Percentiles rank a stretch among this genome's conserved stretches.
phyloP scores from a whole-genome alignment of 1,284 basidiomycete species.

The Cronartium ribicola region DNA sequence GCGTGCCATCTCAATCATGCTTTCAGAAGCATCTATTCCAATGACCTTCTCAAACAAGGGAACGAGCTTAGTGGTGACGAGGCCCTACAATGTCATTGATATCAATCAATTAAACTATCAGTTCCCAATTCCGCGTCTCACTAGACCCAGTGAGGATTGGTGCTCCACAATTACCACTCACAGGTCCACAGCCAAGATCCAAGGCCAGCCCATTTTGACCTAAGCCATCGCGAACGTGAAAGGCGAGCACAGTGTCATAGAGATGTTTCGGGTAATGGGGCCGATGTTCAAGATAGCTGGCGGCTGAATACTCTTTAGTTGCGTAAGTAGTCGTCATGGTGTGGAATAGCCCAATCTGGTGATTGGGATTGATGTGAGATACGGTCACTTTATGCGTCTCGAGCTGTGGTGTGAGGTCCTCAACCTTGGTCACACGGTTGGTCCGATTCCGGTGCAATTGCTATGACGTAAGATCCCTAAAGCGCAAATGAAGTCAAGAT shows the following conservation, averaged over 20 bases:
- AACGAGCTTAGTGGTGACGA: slow-evolving; percentile 18
- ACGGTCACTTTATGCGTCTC: too few species aligned
- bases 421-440: too few species aligned
- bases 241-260: slow-evolving; percentile 13
- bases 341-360: too few species aligned
- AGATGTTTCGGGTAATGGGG: slow-evolving; percentile 24
- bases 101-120: background rate
- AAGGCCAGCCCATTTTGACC: slow-evolving; percentile 11
- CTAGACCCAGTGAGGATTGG: background rate
- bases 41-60: slow-evolving; percentile 20
- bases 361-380: too few species aligned
- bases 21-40: slow-evolving; percentile 19
- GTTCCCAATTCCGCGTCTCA: background rate
- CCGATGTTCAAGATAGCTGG: slow-evolving; percentile 18
- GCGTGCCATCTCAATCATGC: slow-evolving; percentile 9
- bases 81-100: slow-evolving; percentile 21
- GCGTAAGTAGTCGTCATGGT: slow-evolving; percentile 17
- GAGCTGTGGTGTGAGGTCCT: too few species aligned
- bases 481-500: too few species aligned
- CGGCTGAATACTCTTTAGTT: background rate
- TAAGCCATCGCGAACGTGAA: background rate
- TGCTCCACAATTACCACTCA: background rate
- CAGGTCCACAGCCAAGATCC: slow-evolving; percentile 32
- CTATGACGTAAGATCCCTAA: too few species aligned
- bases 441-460: too few species aligned